These are phyloP conservation scores for Hysterium pulicare DNA, from an alignment of 2,329 filamentous ascomycete species.

Conservation along the genomic window DNA sequence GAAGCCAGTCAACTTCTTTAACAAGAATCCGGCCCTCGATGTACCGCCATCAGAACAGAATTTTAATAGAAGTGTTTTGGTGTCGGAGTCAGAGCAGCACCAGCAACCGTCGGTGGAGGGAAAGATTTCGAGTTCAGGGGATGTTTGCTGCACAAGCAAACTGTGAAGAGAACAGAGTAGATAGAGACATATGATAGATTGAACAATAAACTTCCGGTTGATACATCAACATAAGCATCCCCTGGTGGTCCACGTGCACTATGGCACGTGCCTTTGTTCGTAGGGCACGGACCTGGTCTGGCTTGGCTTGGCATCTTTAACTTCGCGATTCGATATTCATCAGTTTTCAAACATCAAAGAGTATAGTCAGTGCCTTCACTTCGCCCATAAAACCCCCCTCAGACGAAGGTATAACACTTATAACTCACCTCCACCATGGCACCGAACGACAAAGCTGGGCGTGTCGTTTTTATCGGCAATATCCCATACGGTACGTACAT, in stretches of 20 bases:
- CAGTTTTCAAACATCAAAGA: too few species aligned
- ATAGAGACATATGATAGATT: not conserved
- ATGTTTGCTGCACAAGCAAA: constrained; percentile 39
- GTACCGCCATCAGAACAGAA: constrained; percentile 52
- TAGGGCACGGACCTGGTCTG: too few species aligned
- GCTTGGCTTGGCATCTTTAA: too few species aligned
- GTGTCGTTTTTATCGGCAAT: constrained; percentile 81
- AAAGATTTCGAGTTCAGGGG: constrained; percentile 32
- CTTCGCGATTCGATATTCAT: too few species aligned
- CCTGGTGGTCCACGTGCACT: too few species aligned
- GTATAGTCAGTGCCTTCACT: too few species aligned
- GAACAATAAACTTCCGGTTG: not conserved
- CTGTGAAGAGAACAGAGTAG: constrained; percentile 8
- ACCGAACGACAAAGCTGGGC: constrained; percentile 64
- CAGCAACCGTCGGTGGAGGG: constrained; percentile 35
- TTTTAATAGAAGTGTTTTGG: constrained; percentile 42
- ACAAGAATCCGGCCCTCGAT: constrained; percentile 57
- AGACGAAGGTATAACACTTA: too few species aligned
- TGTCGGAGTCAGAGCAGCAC: constrained; percentile 37
- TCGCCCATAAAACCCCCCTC: too few species aligned
- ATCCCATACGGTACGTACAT: constrained; percentile 69
- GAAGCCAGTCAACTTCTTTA: constrained; percentile 59
- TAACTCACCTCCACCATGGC: constrained; percentile 24
- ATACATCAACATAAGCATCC: not conserved
- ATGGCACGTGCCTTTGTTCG: too few species aligned